These are phyloP conservation scores for peach (Prunus persica) DNA, from an alignment of 306 rosid species.

Conservation along the genomic window Prunus_persica_NCBIv2 NC_034013.1:13463501-13464000, in stretches of 20 bases:
- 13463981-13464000: slow-evolving; percentile 61
- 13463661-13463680: neutral
- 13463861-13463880: slow-evolving; percentile 48
- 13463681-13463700: neutral
- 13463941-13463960: neutral
- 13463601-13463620: slow-evolving; percentile 75
- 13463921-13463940: neutral
- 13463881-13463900: neutral
- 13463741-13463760: slow-evolving; percentile 1
- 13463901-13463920: neutral
- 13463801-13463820: slow-evolving; percentile 53
- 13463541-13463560: slow-evolving; percentile 62
- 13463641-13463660: slow-evolving; percentile 20
- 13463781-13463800: slow-evolving; percentile 82
- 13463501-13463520: slow-evolving; percentile 38
- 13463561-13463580: slow-evolving; percentile 53
- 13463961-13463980: neutral
- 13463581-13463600: slow-evolving; percentile 79
- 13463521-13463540: slow-evolving; percentile 90
- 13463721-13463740: neutral
- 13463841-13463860: slow-evolving; percentile 55
- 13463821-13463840: slow-evolving; percentile 50
- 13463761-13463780: slow-evolving; percentile 64
- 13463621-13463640: slow-evolving; percentile 28
- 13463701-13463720: neutral